Evolutionary conservation across 73 alveolate genomes (phyloP), one percentile per base, ranked within the genome.

Genomic region (Paramecium sexaurelia): DNA sequence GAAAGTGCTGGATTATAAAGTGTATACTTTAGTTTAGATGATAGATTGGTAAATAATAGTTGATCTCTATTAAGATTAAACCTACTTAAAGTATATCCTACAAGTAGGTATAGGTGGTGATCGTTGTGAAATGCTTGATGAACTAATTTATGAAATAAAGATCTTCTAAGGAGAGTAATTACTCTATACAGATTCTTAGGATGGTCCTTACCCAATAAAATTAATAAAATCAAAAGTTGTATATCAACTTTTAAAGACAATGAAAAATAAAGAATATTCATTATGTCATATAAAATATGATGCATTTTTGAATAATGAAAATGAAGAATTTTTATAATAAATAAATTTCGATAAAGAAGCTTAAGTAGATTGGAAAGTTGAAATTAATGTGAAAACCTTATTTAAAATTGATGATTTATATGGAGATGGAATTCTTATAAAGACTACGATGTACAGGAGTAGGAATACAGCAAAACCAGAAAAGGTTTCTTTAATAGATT

Each of bases 391-490:
- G 61, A 88, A 88, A 57, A 32, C 69, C 67, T 37, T 88, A 39
- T 41, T 45, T 7, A 88, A 82, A 71, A 66, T 88, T 39, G 94
- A 88, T 43, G 94, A 88, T 88, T 22, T 88, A 39, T 88, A 68
- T 88, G 83, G 90, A 3, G 94, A 88, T 68, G 68, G 75, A 37
- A n/a, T 10, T 27, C 61, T 82, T 27, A 66, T 88, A 3, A 88
- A 88, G 45, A 88, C 43, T 17, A 57, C 55, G 9, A 88, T 88
- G 36, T 82, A 68, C 41, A 67, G 73, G 33, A 84, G 94, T 22
- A 68, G 61, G 29, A 55, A 83, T 5, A 88, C 94, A 29, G 94
- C 94, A 19, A 88, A 88, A 82, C 94, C 94, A 5, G 94, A 88
- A 24, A 88, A 88, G 35, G 83, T 88, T 0, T 75, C 94, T 26